phyloP scores from a whole-genome alignment of 2,329 filamentous ascomycete species.

The Byssochlamys sp. region DNA sequence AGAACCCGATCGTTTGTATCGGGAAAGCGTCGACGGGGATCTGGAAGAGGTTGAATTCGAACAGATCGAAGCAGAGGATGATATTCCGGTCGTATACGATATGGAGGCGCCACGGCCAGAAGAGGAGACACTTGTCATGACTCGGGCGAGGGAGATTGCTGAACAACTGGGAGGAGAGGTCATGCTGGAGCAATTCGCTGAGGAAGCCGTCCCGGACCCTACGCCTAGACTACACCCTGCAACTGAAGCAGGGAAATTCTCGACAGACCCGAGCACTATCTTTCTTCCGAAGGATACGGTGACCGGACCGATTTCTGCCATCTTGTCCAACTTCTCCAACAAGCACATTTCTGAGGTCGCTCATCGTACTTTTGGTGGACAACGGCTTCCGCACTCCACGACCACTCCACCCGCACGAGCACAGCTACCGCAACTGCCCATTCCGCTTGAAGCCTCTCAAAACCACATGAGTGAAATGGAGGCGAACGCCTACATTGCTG shows the following conservation, averaged over 20 bases:
- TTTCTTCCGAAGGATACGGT: constrained; percentile 63
- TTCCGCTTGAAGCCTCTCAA: constrained; percentile 48
- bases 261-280: constrained; percentile 63
- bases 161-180: constrained; percentile 31
- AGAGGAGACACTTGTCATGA: constrained; percentile 22
- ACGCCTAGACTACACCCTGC: constrained; percentile 60
- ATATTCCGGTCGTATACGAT: constrained; percentile 19
- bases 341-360: constrained; percentile 67
- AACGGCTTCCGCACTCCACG: constrained; percentile 64
- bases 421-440: constrained; percentile 46
- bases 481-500: constrained; percentile 49
- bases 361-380: constrained; percentile 65
- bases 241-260: constrained; percentile 64
- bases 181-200: constrained; percentile 35
- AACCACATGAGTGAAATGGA: constrained; percentile 52
- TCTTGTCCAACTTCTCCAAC: constrained; percentile 59
- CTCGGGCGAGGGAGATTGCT: constrained; percentile 29
- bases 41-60: constrained; percentile 27
- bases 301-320: constrained; percentile 56
- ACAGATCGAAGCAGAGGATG: constrained; percentile 9
- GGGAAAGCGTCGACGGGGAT: constrained; percentile 28
- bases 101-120: constrained; percentile 18
- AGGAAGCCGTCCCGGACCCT: constrained; percentile 30
- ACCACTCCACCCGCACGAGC: constrained; percentile 52
- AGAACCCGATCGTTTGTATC: constrained; percentile 25